These are phyloP conservation scores for Sclerotinia sclerotiorum DNA, from an alignment of 2,329 filamentous ascomycete species.

Conservation along the genomic window DNA sequence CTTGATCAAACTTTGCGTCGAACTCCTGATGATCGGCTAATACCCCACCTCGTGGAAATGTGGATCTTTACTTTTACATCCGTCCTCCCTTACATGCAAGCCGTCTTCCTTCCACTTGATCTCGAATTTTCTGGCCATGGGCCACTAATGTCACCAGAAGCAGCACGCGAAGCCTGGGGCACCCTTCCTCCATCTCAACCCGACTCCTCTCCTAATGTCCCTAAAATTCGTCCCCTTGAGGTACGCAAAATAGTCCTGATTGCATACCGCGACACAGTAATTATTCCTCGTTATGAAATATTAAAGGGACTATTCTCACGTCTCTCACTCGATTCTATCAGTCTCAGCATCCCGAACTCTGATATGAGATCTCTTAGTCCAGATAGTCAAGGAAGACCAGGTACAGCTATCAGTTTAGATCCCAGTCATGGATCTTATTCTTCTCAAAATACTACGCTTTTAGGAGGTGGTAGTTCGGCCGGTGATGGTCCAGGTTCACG, in stretches of 20 bases:
- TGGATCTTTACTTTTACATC: conserved; percentile 92
- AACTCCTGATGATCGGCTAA: conserved; percentile 82
- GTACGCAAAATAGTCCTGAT: conserved; percentile 86
- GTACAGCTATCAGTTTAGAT: conserved; percentile 74
- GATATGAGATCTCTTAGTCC: conserved; percentile 50
- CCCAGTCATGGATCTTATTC: conserved; percentile 76
- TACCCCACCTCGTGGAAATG: conserved; percentile 85
- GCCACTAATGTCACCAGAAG: conserved; percentile 70
- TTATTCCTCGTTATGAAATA: conserved; percentile 83
- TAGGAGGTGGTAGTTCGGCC: conserved; percentile 55
- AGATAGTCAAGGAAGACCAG: conserved; percentile 56
- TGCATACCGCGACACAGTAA: conserved; percentile 83
- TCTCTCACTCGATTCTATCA: conserved; percentile 73
- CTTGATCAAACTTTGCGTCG: conserved; percentile 79
- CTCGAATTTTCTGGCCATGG: conserved; percentile 88
- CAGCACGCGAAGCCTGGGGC: conserved; percentile 90
- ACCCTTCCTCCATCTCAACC: conserved; percentile 54
- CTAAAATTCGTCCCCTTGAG: conserved; percentile 61
- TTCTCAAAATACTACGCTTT: conserved; percentile 73
- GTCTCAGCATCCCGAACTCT: conserved; percentile 46
- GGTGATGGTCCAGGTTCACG: conserved; percentile 56
- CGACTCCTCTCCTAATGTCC: conserved; percentile 42
- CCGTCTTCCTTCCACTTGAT: conserved; percentile 89
- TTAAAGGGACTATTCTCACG: conserved; percentile 89
- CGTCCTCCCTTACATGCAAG: conserved; percentile 90